Evolutionary conservation across 352 stramenopile genomes (phyloP), one percentile per base, ranked within the genome.

Genomic region (Phytophthora capsici): DNA sequence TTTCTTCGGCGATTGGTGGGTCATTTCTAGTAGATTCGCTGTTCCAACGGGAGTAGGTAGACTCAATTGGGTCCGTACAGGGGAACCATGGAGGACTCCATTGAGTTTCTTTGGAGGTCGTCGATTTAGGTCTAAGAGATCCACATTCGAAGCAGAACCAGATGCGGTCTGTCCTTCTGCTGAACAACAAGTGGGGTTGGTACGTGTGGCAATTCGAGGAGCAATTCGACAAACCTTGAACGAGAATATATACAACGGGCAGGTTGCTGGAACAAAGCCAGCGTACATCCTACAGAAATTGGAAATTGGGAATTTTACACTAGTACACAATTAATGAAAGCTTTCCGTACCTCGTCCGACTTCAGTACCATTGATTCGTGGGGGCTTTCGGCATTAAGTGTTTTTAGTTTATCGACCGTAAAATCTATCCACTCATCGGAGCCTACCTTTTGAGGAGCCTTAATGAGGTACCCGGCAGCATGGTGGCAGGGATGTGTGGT

Each of bases 361-460:
- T 44, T 71, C 22, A 77, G 30, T 46, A 68, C 17, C n/a, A 71
- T 32, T 14, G 64, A 43, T 46, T 71, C 56, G 22, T 70, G 63
- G 22, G 54, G 37, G 20, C 69, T 77, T 47, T 23, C 6, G 44
- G 26, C 19, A 55, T 36, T 22, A 28, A 28, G 25, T 6, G 36
- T 26, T 14, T 43, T 66, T 17, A 66, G 56, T 47, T 60, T 6
- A 28, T 53, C 13, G 5, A 10, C 19, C 26, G 20, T 23, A 14
- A 25, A 45, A 36, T 16, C 4, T 22, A 4, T n/a, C 7, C 4
- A 19, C 32, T 2, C 1, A 47, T 28, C 28, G 22, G 36, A 63
- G 5, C 10, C 30, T 58, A 84, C 76, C 73, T 87, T 51, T 75
- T 60, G 54, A 82, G 63, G 25, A 77, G 56, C 46, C 70, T 78